These are phyloP conservation scores for Melanopsichium pennsylvanicum DNA, from an alignment of 1,284 basidiomycete genomes.

Conservation along the genomic window DNA sequence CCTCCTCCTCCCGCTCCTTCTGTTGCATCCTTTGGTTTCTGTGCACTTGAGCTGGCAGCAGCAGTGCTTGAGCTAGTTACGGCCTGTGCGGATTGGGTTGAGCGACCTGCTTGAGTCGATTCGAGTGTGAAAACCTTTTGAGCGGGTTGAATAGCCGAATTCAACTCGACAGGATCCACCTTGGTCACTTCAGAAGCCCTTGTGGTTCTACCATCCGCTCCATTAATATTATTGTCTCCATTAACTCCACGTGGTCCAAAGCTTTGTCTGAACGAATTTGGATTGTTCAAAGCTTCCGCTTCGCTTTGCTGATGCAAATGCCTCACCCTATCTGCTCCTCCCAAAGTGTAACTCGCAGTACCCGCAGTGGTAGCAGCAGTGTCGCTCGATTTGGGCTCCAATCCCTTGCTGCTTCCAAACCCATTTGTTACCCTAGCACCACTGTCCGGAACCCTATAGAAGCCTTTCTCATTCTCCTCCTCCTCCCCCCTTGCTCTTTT, in stretches of 20 bases:
- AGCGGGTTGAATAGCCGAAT: neutral
- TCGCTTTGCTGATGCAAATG: neutral
- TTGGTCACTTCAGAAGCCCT: slow-evolving; percentile 24
- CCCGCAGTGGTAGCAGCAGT: neutral
- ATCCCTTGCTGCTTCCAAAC: neutral
- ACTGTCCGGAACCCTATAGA: slow-evolving; percentile 23
- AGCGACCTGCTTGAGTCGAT: neutral
- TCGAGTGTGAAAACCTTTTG: neutral
- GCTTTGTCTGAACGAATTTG: too few relatives aligned
- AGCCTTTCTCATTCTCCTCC: slow-evolving; percentile 12
- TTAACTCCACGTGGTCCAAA: too few relatives aligned
- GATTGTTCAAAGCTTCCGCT: too few relatives aligned
- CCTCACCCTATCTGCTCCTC: slow-evolving; percentile 4
- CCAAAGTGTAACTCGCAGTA: neutral
- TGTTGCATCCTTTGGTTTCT: too few relatives aligned
- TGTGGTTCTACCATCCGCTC: slow-evolving; percentile 18
- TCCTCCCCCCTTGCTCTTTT: slow-evolving; percentile 2
- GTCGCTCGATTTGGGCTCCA: neutral
- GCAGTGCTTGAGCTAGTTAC: too few relatives aligned
- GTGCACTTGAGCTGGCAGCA: too few relatives aligned
- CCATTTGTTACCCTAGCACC: slow-evolving; percentile 14
- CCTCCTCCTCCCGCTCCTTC: neutral
- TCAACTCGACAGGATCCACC: slow-evolving; percentile 15
- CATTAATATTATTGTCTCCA: neutral
- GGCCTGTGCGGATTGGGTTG: too few relatives aligned